Evolutionary conservation across 2,329 filamentous ascomycete genomes (phyloP).

Genomic region (Cryoendolithus antarcticus): DNA sequence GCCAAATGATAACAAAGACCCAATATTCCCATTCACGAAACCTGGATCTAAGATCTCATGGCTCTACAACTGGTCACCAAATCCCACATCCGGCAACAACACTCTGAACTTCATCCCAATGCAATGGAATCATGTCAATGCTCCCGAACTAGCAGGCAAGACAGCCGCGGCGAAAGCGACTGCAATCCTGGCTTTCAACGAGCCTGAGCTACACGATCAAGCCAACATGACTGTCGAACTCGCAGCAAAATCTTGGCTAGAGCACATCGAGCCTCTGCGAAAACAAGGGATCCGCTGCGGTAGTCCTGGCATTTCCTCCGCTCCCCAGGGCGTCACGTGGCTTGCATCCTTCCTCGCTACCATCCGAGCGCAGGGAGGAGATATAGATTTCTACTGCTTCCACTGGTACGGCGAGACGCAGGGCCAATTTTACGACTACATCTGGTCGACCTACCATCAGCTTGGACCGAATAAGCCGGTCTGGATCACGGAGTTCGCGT

Average conservation of each 20-base stretch:
- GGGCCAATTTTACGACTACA: constrained; percentile 22
- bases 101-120: constrained; percentile 20
- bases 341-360: constrained; percentile 15
- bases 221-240: constrained; percentile 17
- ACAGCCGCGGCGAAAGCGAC: constrained; percentile 5
- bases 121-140: constrained; percentile 22
- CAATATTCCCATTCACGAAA: constrained; percentile 19
- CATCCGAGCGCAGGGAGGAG: constrained; percentile 14
- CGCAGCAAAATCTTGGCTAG: constrained; percentile 17
- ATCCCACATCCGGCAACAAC: constrained; percentile 11
- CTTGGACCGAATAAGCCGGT: constrained; percentile 17
- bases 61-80: constrained; percentile 24
- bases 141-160: constrained; percentile 16
- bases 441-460: constrained; percentile 19
- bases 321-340: constrained; percentile 17
- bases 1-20: constrained; percentile 20
- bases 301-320: constrained; percentile 19
- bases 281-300: constrained; percentile 15
- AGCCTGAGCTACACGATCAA: constrained; percentile 22
- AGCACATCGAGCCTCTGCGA: constrained; percentile 18
- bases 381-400: constrained; percentile 20
- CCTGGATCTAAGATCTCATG: constrained; percentile 22
- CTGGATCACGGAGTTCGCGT: constrained; percentile 22
- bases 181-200: constrained; percentile 18
- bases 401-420: constrained; percentile 21